Evolutionary conservation across 345 rosid genomes (phyloP).

Genomic region (Camelina laxa): DNA sequence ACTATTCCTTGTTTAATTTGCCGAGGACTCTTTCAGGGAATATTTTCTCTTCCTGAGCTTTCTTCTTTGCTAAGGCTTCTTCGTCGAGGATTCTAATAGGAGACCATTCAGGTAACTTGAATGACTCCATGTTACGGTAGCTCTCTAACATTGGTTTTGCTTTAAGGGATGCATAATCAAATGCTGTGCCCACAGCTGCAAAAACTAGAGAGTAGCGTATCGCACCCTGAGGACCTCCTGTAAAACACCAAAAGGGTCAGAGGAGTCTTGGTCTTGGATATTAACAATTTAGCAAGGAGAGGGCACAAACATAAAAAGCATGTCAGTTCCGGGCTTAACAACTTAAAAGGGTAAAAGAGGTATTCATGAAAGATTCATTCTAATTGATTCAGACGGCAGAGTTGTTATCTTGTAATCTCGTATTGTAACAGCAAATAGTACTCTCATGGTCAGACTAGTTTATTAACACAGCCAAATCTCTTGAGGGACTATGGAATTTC

Average conservation of each 20-base stretch:
- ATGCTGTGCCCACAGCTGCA: slow-evolving; percentile 63
- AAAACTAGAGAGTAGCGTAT: slow-evolving; percentile 71
- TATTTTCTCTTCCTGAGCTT: slow-evolving; percentile 63
- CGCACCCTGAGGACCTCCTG: slow-evolving; percentile 86
- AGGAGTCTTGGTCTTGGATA: too few species aligned
- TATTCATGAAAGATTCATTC: slow-evolving; percentile 12
- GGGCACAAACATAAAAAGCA: neutral
- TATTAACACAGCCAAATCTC: slow-evolving; percentile 11
- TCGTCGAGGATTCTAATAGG: slow-evolving; percentile 84
- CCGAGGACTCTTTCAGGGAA: slow-evolving; percentile 51
- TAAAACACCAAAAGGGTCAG: slow-evolving; percentile 8
- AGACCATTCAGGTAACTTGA: slow-evolving; percentile 83
- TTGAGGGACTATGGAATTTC: neutral
- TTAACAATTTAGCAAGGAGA: too few species aligned
- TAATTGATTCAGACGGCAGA: neutral
- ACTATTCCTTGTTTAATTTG: slow-evolving; percentile 68
- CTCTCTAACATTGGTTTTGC: slow-evolving; percentile 52
- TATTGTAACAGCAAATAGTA: neutral
- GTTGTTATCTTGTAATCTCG: neutral
- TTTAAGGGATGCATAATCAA: slow-evolving; percentile 58
- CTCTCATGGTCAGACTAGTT: slow-evolving; percentile 21
- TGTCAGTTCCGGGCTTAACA: slow-evolving; percentile 7
- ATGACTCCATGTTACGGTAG: slow-evolving; percentile 44
- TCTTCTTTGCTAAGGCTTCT: slow-evolving; percentile 76
- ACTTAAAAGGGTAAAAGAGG: neutral